Base-by-base conservation (phyloP, 2,329 filamentous ascomycete genomes). In the Lasiodiplodia sp. region DNA sequence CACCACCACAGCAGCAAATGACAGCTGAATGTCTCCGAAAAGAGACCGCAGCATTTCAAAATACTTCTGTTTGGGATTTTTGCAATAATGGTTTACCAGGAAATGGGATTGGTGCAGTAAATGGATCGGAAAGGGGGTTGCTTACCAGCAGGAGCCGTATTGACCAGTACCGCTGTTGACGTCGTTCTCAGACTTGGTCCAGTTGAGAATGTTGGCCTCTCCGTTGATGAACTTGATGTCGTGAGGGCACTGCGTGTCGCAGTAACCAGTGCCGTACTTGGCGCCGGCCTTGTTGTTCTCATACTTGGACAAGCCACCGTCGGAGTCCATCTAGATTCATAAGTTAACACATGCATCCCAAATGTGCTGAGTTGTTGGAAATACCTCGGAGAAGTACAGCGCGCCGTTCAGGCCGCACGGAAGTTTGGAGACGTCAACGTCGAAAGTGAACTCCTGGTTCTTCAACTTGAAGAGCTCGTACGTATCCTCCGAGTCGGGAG, bases 371-470 rank as follows among this genome's bases (percentile, higher is more conserved):
- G 6, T 6, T 18, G n/a, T 28, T 51, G 7, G 16, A 79, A 63
- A 78, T 70, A 72, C 78, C 78, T 69, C 68, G 37, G 68, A 44
- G 31, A 69, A 83, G 80, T 92, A 91, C 56, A 92, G 81, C 55
- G 90, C 90, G 67, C 90, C 90, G 79, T 93, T 92, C 69, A 92
- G 80, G 70, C 91, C 91, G 74, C 91, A 93, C 69, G 87, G 86
- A 23, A 91, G 82, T 73, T 86, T 85, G 51, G 89, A 91, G 55
- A 91, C 76, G 69, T 81, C 79, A 31, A 81, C 79, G 40, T 81
- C 79, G 70, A 81, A 79, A 68, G 79, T 79, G 73, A 81, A 81
- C 71, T 81, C 79, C 72, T 81, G 78, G 71, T 76, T 75, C 70
- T 80, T 74, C 64, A 80, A 70, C 73, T 80, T 80, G 77, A 80